Base-by-base conservation (phyloP, 345 rosid species). In the Populus tremula region DNA sequence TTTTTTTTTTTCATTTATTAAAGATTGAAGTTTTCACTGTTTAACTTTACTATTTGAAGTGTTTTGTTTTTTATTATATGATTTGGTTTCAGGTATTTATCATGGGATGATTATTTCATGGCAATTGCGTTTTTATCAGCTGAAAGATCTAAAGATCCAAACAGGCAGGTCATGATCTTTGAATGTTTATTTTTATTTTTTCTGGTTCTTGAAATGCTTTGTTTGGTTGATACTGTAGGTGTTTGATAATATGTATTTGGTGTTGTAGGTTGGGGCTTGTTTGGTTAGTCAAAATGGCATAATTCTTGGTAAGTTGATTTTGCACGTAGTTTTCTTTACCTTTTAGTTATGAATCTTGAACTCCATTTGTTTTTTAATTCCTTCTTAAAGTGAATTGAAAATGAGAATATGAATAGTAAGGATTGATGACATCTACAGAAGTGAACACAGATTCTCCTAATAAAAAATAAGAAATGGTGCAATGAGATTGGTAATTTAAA, bases 51-150 rank as follows among this genome's bases (percentile, higher is more conserved):
- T 2, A 5, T 71, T 67, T 54, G 31, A 3, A 18, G 16, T 13
- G 13, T 7, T 9, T 4, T 53, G 67, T 36, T 70, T 43, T 35
- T 18, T 18, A 25, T 12, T 1, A 31, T 59, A 41, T 54, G 38
- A 13, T 31, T 70, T 43, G 20, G 17, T 38, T 72, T n/a, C 87
- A 95, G 99, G 67, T 92, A 91, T 83, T 80, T 95, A 82, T 89
- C 94, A 16, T 93, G 98, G 98, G 99, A 95, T 79, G 99, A 95
- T 87, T 94, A 94, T 81, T 94, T 94, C 78, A 94, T 94, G 98
- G 89, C 97, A 70, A 86, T 91, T 80, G 98, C 97, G 18, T 90
- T 94, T 77, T 72, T 94, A 12, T 90, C 97, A 17, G 96, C 98
- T 10, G 88, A 94, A 80, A 78, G 98, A 75, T 94, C 98, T 75